A percentile compares a stretch with the other conserved stretches of the same genome.
These are phyloP conservation scores for Aspergillus saccharolyticus DNA, from an alignment of 495 filamentous ascomycete genomes.

Conservation along the genomic window DNA sequence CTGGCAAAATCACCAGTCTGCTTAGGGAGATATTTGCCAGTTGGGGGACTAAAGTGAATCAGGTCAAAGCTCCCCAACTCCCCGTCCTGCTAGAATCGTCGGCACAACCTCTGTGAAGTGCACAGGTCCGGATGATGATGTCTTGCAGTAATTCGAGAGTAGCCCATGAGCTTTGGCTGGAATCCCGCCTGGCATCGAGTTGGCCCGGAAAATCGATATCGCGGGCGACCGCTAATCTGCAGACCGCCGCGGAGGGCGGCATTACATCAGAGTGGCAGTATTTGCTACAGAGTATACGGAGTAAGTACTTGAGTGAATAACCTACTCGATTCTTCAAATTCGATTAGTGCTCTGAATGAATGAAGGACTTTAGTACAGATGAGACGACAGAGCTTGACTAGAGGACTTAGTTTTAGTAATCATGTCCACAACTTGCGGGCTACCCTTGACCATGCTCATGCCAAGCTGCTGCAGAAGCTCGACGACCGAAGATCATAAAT, in stretches of 20 bases:
- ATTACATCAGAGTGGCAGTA: slow-evolving; percentile 5
- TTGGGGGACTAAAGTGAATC: not conserved
- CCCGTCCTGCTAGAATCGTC: not conserved
- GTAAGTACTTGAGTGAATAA: too few relatives aligned
- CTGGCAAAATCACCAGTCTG: not conserved
- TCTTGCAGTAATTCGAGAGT: slow-evolving; percentile 1
- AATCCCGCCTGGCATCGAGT: slow-evolving; percentile 25
- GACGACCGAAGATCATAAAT: too few relatives aligned
- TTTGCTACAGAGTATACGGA: too few relatives aligned
- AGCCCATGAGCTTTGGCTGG: slow-evolving; percentile 26
- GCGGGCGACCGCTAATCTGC: slow-evolving; percentile 3
- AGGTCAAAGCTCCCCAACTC: not conserved
- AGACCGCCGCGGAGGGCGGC: not conserved
- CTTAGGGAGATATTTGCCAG: not conserved
- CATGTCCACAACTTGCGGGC: too few relatives aligned
- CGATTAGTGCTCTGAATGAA: too few relatives aligned
- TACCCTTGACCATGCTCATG: too few relatives aligned
- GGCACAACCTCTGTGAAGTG: slow-evolving; percentile 1
- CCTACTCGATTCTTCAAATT: too few relatives aligned
- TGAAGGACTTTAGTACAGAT: too few relatives aligned
- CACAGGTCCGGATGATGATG: slow-evolving; percentile 3
- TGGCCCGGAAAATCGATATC: slow-evolving; percentile 18
- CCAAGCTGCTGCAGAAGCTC: too few relatives aligned
- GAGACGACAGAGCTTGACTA: too few relatives aligned
- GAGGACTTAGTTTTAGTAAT: too few relatives aligned